Conservation (phyloP, 352 stramenopile genomes). For the Lagenidium giganteum region DNA sequence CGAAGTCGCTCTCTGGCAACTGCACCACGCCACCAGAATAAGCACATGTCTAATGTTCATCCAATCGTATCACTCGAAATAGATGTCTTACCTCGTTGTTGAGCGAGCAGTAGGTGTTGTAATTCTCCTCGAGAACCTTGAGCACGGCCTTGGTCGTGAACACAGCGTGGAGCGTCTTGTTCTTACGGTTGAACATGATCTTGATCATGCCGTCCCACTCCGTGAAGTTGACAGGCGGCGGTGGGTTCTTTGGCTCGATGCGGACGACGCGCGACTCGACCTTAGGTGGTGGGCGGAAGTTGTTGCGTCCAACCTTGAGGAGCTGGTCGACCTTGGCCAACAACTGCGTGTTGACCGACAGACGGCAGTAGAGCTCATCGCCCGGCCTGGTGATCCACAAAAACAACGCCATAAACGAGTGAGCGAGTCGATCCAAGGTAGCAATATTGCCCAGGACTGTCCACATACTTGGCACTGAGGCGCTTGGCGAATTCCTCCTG, state of each 20-base stretch:
- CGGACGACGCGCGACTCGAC: slow-evolving; percentile 95
- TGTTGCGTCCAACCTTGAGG: slow-evolving; percentile 98
- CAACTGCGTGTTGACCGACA: slow-evolving; percentile 99
- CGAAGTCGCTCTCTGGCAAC: slow-evolving; percentile 64
- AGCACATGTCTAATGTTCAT: neutral
- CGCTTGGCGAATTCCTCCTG: slow-evolving; percentile 98
- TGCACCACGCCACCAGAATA: slow-evolving; percentile 13
- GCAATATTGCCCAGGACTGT: too few species aligned
- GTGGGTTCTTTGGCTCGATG: slow-evolving; percentile 97
- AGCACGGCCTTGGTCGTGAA: slow-evolving; percentile 97
- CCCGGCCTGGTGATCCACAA: slow-evolving; percentile 62
- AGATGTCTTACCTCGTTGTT: slow-evolving; percentile 66
- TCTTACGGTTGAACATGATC: slow-evolving; percentile 99
- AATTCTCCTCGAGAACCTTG: slow-evolving; percentile 95
- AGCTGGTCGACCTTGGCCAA: slow-evolving; percentile 98
- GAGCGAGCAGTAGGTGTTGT: slow-evolving; percentile 92
- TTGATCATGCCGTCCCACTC: slow-evolving; percentile 99
- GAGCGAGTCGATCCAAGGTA: neutral
- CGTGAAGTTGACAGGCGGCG: slow-evolving; percentile 98
- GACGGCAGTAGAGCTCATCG: slow-evolving; percentile 97
- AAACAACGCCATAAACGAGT: neutral
- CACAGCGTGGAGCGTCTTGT: slow-evolving; percentile 97
- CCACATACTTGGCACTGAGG: slow-evolving; percentile 90
- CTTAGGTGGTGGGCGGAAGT: slow-evolving; percentile 98
- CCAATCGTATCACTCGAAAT: neutral